phyloP scores from a whole-genome alignment of 2,329 filamentous ascomycete genomes.

The Beauveria scarabaeidicola region DNA sequence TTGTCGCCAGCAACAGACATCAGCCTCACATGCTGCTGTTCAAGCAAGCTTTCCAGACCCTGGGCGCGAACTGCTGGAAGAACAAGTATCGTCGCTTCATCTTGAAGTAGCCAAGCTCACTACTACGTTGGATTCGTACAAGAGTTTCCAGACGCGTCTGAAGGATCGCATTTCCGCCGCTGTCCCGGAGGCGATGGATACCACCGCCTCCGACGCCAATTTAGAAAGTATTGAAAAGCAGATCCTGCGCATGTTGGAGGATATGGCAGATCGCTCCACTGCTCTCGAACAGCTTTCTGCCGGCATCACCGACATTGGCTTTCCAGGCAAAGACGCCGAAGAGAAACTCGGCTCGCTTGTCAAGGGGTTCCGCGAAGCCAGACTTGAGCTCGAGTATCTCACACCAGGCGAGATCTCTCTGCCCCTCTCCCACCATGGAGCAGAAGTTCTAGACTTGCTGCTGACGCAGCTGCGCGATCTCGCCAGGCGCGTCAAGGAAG shows the following conservation, averaged over 20 bases:
- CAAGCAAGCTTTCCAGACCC: constrained; percentile 35
- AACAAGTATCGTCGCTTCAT: constrained; percentile 40
- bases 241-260: constrained; percentile 34
- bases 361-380: constrained; percentile 44
- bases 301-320: constrained; percentile 42
- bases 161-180: constrained; percentile 24
- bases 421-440: constrained; percentile 43
- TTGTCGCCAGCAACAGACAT: constrained; percentile 2
- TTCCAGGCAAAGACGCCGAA: constrained; percentile 36
- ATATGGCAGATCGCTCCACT: constrained; percentile 40
- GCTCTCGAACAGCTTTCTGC: constrained; percentile 36
- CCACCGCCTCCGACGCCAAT: constrained; percentile 12
- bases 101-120: constrained; percentile 41
- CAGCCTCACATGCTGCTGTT: constrained; percentile 26
- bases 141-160: constrained; percentile 30
- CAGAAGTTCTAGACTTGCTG: constrained; percentile 47
- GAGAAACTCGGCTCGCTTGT: constrained; percentile 41
- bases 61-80: constrained; percentile 33
- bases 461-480: constrained; percentile 42
- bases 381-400: constrained; percentile 54
- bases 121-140: constrained; percentile 38
- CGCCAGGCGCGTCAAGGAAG: constrained; percentile 35
- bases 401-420: constrained; percentile 49
- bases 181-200: constrained; percentile 9
- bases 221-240: constrained; percentile 31